phyloP scores from a whole-genome alignment of 2,329 filamentous ascomycete species.

The Alternaria panax region DNA sequence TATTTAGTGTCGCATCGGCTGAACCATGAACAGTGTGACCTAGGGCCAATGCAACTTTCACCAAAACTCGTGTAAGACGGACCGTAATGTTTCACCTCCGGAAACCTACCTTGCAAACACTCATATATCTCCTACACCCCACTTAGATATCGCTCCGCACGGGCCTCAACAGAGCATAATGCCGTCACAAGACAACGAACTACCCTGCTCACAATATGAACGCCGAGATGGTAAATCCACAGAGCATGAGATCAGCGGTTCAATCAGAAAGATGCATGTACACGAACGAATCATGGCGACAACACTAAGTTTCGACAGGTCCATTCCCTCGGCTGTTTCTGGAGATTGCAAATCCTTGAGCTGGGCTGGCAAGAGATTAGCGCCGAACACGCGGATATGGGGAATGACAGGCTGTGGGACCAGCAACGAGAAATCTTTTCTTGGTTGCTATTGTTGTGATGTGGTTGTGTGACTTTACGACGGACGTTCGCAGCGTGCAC shows the following conservation, averaged over 20 bases:
- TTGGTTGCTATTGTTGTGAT: background rate
- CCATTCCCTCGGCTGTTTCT: conserved; percentile 9
- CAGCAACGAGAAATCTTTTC: background rate
- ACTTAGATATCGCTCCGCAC: conserved; percentile 9
- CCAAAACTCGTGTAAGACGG: background rate
- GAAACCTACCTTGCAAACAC: conserved; percentile 10
- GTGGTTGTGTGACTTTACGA: conserved; percentile 5
- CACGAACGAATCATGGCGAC: conserved; percentile 6
- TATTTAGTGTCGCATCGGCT: background rate
- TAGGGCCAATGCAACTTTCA: background rate
- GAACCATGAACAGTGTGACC: background rate
- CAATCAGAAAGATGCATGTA: conserved; percentile 8
- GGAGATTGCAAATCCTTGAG: conserved; percentile 19
- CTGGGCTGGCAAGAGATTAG: conserved; percentile 7
- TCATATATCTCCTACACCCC: conserved; percentile 15
- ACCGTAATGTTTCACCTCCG: conserved; percentile 8
- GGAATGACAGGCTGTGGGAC: conserved; percentile 3
- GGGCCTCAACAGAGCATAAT: conserved; percentile 7
- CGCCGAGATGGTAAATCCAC: conserved; percentile 1
- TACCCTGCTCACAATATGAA: conserved; percentile 5
- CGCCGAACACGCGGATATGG: conserved; percentile 9
- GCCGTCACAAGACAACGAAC: conserved; percentile 6
- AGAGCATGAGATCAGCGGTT: conserved; percentile 7
- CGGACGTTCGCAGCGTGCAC: background rate
- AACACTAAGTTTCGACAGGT: conserved; percentile 13